Conservation (phyloP, 2,329 filamentous ascomycete genomes). For the Cladorrhinum sp. region DNA sequence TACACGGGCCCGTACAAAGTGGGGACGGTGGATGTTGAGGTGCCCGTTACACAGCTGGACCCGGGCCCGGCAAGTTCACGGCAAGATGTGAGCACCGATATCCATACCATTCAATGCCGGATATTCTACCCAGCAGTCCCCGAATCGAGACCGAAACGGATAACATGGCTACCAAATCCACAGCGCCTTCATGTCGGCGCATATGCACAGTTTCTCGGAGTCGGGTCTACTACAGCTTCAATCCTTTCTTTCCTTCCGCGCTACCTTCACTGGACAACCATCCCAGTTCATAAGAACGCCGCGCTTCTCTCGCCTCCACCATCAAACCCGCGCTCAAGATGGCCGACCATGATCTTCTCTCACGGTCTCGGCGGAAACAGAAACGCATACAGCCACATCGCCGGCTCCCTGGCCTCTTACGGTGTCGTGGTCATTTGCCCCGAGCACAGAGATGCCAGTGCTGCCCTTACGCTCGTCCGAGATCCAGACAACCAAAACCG, state of each 20-base stretch:
- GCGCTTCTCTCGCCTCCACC: conserved; percentile 52
- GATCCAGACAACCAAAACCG: conserved; percentile 49
- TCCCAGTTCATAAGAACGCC: conserved; percentile 72
- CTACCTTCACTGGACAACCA: conserved; percentile 68
- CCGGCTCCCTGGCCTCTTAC: conserved; percentile 74
- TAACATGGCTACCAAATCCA: conserved; percentile 75
- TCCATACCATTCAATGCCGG: conserved; percentile 74
- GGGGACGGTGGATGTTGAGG: conserved; percentile 76
- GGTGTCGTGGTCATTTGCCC: conserved; percentile 77
- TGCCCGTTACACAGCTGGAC: conserved; percentile 60
- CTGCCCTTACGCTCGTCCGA: conserved; percentile 70
- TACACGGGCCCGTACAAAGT: conserved; percentile 78
- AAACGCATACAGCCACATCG: conserved; percentile 83
- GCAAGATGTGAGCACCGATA: conserved; percentile 52
- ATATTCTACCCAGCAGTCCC: conserved; percentile 73
- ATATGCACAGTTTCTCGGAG: conserved; percentile 73
- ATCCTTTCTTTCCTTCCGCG: conserved; percentile 66
- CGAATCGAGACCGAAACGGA: conserved; percentile 53
- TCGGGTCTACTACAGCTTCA: conserved; percentile 55
- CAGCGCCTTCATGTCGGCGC: conserved; percentile 71
- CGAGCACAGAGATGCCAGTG: conserved; percentile 79
- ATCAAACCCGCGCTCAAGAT: conserved; percentile 45
- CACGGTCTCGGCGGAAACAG: conserved; percentile 79
- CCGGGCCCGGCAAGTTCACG: conserved; percentile 46
- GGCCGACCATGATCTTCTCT: conserved; percentile 83